Base-by-base conservation (phyloP, 305 asterid species). In the Fraxinus sp. region DNA sequence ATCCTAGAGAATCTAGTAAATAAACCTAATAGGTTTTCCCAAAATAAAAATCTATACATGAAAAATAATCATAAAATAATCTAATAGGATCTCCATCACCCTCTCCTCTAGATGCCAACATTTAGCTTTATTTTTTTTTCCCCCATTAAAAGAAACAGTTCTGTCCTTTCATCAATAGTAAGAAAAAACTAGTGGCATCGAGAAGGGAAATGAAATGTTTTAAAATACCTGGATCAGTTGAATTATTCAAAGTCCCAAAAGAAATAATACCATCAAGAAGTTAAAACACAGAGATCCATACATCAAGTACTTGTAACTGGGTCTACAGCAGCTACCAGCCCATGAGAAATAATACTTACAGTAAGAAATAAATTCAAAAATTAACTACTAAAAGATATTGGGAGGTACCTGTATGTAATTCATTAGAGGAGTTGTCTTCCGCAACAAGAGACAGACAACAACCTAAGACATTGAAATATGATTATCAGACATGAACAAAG, bases 351-450 rank as follows among this genome's bases (percentile, higher is more conserved):
- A 75, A 41, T 66, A 75, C 39, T 70, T 79, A 71, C 70, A 37
- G 74, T 78, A 75, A 64, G 30, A 70, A 81, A 74, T 39, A 79
- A 52, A 43, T 24, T 16, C 52, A 57, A 83, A 75, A 62, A 75
- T 26, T 76, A 71, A 79, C 82, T 83, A 52, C 74, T 75, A 46
- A 59, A 80, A 76, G 52, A 79, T 59, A 80, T 84, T 28, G 30
- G 71, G n/a, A 87, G 94, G 89, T 87, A 96, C 99, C 85, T 35
- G 93, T 72, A 96, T 87, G 88, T 96, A 92, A 72, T 90, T 90
- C 97, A 94, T 92, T 20, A 96, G 88, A 49, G 95, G 92, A 84
- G 90, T 90, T 39, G 98, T 93, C 94, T 96, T 96, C 92, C 98
- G 94, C 89, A 93, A 86, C 89, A 96, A 85, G 83, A 96, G 90